Percentiles rank a stretch among this genome's conserved stretches.
Evolutionary conservation across 2,329 filamentous ascomycete species (phyloP).

Genomic region (Penicillium sp.): DNA sequence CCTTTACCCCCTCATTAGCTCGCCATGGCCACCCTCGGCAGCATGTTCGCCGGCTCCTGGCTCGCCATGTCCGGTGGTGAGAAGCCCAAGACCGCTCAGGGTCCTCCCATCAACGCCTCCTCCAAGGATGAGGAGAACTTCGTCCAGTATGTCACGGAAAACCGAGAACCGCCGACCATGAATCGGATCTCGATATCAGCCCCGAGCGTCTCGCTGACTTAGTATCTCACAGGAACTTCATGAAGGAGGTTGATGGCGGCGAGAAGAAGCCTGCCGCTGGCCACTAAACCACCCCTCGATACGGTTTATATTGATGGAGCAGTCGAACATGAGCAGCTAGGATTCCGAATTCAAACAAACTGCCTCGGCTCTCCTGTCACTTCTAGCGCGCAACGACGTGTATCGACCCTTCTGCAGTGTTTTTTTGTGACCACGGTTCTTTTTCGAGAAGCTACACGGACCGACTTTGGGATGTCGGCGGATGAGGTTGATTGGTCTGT

Average conservation of each 20-base stretch:
- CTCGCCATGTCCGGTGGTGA: slow-evolving; percentile 45
- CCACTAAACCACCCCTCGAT: slow-evolving; percentile 27
- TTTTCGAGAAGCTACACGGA: slow-evolving; percentile 11
- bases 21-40: slow-evolving; percentile 56
- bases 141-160: slow-evolving; percentile 55
- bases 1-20: slow-evolving; percentile 45
- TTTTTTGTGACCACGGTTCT: slow-evolving; percentile 1
- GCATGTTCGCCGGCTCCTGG: slow-evolving; percentile 47
- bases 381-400: slow-evolving; percentile 9
- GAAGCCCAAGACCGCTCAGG: slow-evolving; percentile 32
- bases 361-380: slow-evolving; percentile 13
- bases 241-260: slow-evolving; percentile 49
- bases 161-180: not conserved
- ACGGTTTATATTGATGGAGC: slow-evolving; percentile 16
- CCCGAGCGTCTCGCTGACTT: not conserved
- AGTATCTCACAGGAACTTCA: slow-evolving; percentile 44
- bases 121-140: slow-evolving; percentile 68
- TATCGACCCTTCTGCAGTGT: slow-evolving; percentile 6
- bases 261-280: slow-evolving; percentile 39
- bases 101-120: slow-evolving; percentile 60
- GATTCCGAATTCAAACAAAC: slow-evolving; percentile 14
- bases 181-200: not conserved
- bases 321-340: slow-evolving; percentile 11
- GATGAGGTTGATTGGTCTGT: slow-evolving; percentile 23
- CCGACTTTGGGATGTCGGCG: slow-evolving; percentile 9